Conservation (phyloP, 768 basidiomycete genomes). For the Mycena alexandri region DNA sequence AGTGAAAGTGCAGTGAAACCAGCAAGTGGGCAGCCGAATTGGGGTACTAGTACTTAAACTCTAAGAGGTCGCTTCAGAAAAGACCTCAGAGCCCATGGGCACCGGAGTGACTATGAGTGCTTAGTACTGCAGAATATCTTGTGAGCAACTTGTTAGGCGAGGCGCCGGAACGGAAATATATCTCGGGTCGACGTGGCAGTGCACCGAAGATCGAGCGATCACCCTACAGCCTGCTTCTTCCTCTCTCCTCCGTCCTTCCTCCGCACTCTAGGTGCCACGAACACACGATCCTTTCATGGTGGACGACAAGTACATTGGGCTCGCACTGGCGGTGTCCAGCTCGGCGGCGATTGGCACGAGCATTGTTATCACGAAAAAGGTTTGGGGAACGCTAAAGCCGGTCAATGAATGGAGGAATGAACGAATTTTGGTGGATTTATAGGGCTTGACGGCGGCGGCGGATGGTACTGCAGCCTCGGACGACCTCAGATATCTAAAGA, state of each 20-base stretch:
- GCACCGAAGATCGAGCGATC: not conserved
- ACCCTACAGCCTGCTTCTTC: slow-evolving; percentile 1
- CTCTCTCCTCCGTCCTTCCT: slow-evolving; percentile 12
- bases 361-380: slow-evolving; percentile 99
- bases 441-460: slow-evolving; percentile 90
- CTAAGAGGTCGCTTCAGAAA: too few species aligned
- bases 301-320: slow-evolving; percentile 96
- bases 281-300: slow-evolving; percentile 60
- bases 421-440: too few species aligned
- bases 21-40: too few species aligned
- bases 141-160: too few species aligned
- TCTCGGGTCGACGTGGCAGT: slow-evolving; percentile 11
- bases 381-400: slow-evolving; percentile 18
- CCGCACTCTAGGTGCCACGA: not conserved
- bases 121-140: too few species aligned
- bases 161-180: too few species aligned
- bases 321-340: slow-evolving; percentile 87
- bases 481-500: slow-evolving; percentile 85
- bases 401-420: too few species aligned
- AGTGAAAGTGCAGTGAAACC: too few species aligned
- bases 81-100: too few species aligned
- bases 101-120: too few species aligned
- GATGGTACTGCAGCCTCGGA: slow-evolving; percentile 78
- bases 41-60: too few species aligned
- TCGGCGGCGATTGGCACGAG: slow-evolving; percentile 93